Evolutionary conservation across 2,329 filamentous ascomycete species (phyloP).

Genomic region (Allantophomopsis lycopodina): DNA sequence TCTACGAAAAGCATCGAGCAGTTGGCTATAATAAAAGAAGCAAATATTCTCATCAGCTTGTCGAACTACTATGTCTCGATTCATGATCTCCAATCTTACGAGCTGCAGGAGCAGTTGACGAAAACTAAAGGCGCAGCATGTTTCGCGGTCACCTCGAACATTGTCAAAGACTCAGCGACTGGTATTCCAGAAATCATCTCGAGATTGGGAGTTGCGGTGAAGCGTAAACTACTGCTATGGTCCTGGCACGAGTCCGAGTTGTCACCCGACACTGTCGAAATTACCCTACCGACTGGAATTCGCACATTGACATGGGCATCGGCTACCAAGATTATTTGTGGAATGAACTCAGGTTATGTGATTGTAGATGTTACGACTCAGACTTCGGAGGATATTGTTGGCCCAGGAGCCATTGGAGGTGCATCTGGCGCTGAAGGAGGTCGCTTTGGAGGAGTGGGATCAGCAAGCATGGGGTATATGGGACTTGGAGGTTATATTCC

Average conservation of each 20-base stretch:
- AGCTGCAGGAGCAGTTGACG: slow-evolving; percentile 63
- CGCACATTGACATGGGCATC: slow-evolving; percentile 86
- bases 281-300: slow-evolving; percentile 69
- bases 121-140: slow-evolving; percentile 79
- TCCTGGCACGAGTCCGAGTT: slow-evolving; percentile 94
- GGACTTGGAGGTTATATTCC: slow-evolving; percentile 85
- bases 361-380: slow-evolving; percentile 73
- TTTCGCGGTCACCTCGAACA: slow-evolving; percentile 91
- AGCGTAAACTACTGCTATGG: slow-evolving; percentile 81
- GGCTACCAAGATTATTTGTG: slow-evolving; percentile 74
- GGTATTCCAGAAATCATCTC: slow-evolving; percentile 90
- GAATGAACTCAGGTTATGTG: slow-evolving; percentile 83
- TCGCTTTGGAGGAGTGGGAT: slow-evolving; percentile 71
- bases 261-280: slow-evolving; percentile 56
- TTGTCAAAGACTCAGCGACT: slow-evolving; percentile 76
- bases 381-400: slow-evolving; percentile 64
- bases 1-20: slow-evolving; percentile 83
- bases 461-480: slow-evolving; percentile 91
- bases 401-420: slow-evolving; percentile 58
- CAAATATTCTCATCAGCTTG: slow-evolving; percentile 78
- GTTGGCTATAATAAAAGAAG: slow-evolving; percentile 90
- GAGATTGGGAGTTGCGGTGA: slow-evolving; percentile 80
- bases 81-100: slow-evolving; percentile 77
- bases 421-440: slow-evolving; percentile 34
- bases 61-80: slow-evolving; percentile 84